Base-by-base conservation (phyloP, 2,329 filamentous ascomycete genomes). In the Fusarium sulawesiense region DNA sequence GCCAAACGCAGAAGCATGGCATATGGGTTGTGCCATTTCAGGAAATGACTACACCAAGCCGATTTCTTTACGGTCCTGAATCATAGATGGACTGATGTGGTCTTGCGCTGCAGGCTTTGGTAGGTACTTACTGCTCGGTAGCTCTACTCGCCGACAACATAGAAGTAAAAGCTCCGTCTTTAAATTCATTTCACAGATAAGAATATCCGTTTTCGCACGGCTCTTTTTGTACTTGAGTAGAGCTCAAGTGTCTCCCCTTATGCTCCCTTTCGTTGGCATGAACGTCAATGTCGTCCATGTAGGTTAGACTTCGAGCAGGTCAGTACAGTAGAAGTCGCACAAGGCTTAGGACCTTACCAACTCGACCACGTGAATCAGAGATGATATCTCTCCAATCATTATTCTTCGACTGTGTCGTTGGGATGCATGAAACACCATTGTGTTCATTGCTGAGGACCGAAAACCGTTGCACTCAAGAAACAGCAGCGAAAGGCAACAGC, bases 191-290 rank as follows among this genome's bases (percentile, higher is more conserved):
- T 21, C 12, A 14, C 34, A 18, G 14, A 10, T 10, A 25, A 11
- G 2, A 20, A 4, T 10, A 37, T 3, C 13, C 3, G 4, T 25
- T 3, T 4, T 6, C 7, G 8, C 4, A 6, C 6, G 16, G 29
- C 10, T 29, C 29, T 29, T 29, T 29, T 11, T 37, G 34, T n/a
- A 18, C 16, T 37, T 37, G 18, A 37, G 32, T 16, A 11, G 5
- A 3, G 5, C 32, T 6, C 32, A 37, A 18, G 32, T 37, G 0
- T 6, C 18, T 37, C 9, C 16, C 32, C 32, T 6, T 18, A 2
- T 6, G 0, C 34, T 37, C 34, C 34, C 16, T 11, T 37, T 37
- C 34, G 18, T 12, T n/a, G 34, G 6, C 18, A n/a, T n/a, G 34
- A 37, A n/a, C 34, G 5, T 11, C 34, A n/a, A 37, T 18, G 18